A percentile compares a stretch with the other conserved stretches of the same genome.
phyloP scores from a whole-genome alignment of 2,329 filamentous ascomycete genomes.

The Exophiala spinifera region DNA sequence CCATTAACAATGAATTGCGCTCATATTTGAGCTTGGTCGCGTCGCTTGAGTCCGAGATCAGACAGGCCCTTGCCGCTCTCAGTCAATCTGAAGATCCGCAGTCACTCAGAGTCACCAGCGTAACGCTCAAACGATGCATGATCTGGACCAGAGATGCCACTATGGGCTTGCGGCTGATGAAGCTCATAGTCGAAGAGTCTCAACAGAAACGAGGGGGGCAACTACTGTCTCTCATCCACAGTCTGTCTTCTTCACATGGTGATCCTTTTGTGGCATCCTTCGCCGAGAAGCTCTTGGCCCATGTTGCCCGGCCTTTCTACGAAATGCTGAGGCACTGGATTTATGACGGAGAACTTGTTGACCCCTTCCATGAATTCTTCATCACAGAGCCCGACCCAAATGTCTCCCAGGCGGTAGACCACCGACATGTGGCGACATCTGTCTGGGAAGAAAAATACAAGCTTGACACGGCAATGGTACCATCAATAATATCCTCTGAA shows the following conservation, averaged over 20 bases:
- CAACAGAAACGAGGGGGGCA: slow-evolving; percentile 79
- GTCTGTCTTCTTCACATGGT: slow-evolving; percentile 87
- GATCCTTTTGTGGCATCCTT: slow-evolving; percentile 93
- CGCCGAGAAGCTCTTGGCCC: slow-evolving; percentile 79
- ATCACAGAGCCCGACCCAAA: slow-evolving; percentile 73
- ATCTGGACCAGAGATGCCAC: slow-evolving; percentile 98
- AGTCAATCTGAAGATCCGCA: slow-evolving; percentile 61
- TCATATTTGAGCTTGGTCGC: slow-evolving; percentile 89
- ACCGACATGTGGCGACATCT: slow-evolving; percentile 64
- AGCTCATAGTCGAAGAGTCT: slow-evolving; percentile 87
- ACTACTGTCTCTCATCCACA: slow-evolving; percentile 88
- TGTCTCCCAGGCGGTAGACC: slow-evolving; percentile 49
- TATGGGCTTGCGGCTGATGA: slow-evolving; percentile 91
- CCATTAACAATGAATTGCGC: slow-evolving; percentile 77
- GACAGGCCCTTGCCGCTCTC: slow-evolving; percentile 72
- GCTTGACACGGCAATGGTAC: slow-evolving; percentile 78
- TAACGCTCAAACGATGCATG: slow-evolving; percentile 91
- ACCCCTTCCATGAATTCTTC: slow-evolving; percentile 94
- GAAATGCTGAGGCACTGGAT: slow-evolving; percentile 96
- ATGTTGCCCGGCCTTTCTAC: slow-evolving; percentile 92
- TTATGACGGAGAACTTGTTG: slow-evolving; percentile 95
- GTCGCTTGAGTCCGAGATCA: slow-evolving; percentile 87
- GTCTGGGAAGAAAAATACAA: slow-evolving; percentile 99
- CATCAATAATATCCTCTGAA: slow-evolving; percentile 86
- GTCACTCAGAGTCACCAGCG: slow-evolving; percentile 78